Evolutionary conservation across 2,329 filamentous ascomycete species (phyloP).

Genomic region (Neopestalotiopsis sp.): DNA sequence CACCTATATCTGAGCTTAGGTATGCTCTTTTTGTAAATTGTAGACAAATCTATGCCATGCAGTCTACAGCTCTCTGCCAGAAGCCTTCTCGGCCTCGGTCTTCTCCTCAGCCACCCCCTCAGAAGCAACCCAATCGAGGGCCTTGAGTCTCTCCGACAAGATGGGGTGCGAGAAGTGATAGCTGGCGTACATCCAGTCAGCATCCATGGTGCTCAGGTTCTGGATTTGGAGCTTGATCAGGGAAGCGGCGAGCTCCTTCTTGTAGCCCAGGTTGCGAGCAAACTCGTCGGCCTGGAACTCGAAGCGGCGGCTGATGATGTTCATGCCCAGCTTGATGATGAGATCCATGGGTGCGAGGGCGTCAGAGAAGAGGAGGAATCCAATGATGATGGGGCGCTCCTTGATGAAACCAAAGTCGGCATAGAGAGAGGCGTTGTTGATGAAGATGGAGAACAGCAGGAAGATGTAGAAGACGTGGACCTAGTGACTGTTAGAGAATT

Average conservation of each 20-base stretch:
- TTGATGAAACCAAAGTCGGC: slow-evolving; percentile 86
- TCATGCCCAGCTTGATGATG: slow-evolving; percentile 94
- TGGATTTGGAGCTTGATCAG: slow-evolving; percentile 98
- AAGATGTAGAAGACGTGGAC: slow-evolving; percentile 97
- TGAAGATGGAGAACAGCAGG: slow-evolving; percentile 93
- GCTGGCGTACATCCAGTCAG: slow-evolving; percentile 96
- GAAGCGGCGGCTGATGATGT: slow-evolving; percentile 90
- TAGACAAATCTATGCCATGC: not conserved
- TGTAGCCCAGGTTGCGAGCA: slow-evolving; percentile 83
- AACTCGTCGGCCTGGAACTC: slow-evolving; percentile 97
- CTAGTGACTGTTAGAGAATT: slow-evolving; percentile 51
- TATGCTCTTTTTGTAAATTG: not conserved
- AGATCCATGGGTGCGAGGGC: slow-evolving; percentile 93
- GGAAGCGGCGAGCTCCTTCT: slow-evolving; percentile 79
- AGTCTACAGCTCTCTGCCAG: slow-evolving; percentile 66
- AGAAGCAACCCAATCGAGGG: slow-evolving; percentile 82
- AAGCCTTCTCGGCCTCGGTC: slow-evolving; percentile 64
- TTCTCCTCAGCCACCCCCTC: slow-evolving; percentile 58
- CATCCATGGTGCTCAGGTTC: slow-evolving; percentile 98
- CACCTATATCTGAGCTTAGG: too few species aligned
- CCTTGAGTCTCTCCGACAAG: slow-evolving; percentile 88
- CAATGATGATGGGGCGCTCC: slow-evolving; percentile 90
- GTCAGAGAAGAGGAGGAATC: slow-evolving; percentile 96
- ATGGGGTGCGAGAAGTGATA: slow-evolving; percentile 99
- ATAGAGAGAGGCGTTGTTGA: slow-evolving; percentile 93